Base-by-base conservation (phyloP, 2,329 filamentous ascomycete genomes). In the Aspergillus aculeatinus region DNA sequence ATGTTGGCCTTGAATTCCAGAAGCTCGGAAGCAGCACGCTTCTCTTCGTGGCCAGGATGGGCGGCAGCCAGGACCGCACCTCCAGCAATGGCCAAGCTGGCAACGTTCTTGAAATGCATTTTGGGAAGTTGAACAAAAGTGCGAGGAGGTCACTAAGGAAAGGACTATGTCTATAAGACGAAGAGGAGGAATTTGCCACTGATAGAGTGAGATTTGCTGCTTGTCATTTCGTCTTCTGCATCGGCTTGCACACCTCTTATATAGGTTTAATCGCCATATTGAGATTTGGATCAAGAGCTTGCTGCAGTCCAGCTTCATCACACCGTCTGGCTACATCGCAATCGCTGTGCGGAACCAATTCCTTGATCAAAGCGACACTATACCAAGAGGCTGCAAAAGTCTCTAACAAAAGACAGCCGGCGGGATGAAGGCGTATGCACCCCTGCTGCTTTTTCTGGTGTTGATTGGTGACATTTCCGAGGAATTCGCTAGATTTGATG, bases 1-100 rank as follows among this genome's bases (percentile, higher is more conserved):
- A 63, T 62, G 9, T 66, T 60, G 25, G 58, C 39, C 42, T 33
- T 60, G 44, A 33, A 60, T 3, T 21, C 42, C 42, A 35, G 33
- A 29, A 55, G 58, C 31, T 60, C 58, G 23, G 58, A 55, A 33
- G 49, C 53, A n/a, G 55, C 58, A 7, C 53, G 48, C 27, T 55
- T 53, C 35, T 47, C 39, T 21, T 60, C 48, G 14, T 60, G 58
- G 33, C 54, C 58, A n/a, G 58, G 58, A 33, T 60, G 58, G 5
- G 54, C 54, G 47, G 49, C 16, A 9, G 49, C 58, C 31, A 53
- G 42, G n/a, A 55, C 42, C 19, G 53, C 53, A 5, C 42, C 47
- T 48, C 53, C 53, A 9, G 11, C 53, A 23, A 48, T 48, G 11
- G 27, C 53, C 53, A 55, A 33, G 11, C 5, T 55, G 42, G 27